These are phyloP conservation scores for Amanita molliuscula DNA, from an alignment of 768 basidiomycete species.

Conservation along the genomic window DNA sequence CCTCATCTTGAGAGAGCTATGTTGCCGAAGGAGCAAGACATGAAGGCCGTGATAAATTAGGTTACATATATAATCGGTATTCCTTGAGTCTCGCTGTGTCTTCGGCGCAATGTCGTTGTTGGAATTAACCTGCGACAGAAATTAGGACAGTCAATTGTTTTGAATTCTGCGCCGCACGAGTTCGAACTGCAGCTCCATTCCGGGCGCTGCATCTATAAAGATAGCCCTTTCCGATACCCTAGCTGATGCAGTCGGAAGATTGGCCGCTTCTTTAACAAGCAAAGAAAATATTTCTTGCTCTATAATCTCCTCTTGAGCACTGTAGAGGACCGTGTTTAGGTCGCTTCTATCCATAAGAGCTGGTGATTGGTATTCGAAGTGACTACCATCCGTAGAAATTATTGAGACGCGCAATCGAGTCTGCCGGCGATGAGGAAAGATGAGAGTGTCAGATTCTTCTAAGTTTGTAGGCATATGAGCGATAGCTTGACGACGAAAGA, in stretches of 20 bases:
- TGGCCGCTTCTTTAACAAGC: constrained; percentile 69
- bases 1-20: constrained; percentile 34
- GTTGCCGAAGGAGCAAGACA: constrained; percentile 53
- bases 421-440: constrained; percentile 56
- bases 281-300: constrained; percentile 75
- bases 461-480: constrained; percentile 51
- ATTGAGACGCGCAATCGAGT: constrained; percentile 57
- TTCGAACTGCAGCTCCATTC: constrained; percentile 60
- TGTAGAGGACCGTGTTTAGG: constrained; percentile 41
- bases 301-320: constrained; percentile 61
- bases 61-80: constrained; percentile 38
- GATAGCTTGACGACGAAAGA: constrained; percentile 60
- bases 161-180: constrained; percentile 35
- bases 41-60: constrained; percentile 58
- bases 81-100: constrained; percentile 10
- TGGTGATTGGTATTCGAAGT: constrained; percentile 21
- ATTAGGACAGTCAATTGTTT: neutral
- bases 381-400: constrained; percentile 21
- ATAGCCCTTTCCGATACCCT: constrained; percentile 73
- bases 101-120: constrained; percentile 10
- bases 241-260: constrained; percentile 64
- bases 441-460: constrained; percentile 29
- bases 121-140: constrained; percentile 23
- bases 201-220: constrained; percentile 66
- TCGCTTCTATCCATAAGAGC: constrained; percentile 28